Base-by-base conservation (phyloP, 164 flowering plant genomes). In the Cinnamomum micranthum region DNA sequence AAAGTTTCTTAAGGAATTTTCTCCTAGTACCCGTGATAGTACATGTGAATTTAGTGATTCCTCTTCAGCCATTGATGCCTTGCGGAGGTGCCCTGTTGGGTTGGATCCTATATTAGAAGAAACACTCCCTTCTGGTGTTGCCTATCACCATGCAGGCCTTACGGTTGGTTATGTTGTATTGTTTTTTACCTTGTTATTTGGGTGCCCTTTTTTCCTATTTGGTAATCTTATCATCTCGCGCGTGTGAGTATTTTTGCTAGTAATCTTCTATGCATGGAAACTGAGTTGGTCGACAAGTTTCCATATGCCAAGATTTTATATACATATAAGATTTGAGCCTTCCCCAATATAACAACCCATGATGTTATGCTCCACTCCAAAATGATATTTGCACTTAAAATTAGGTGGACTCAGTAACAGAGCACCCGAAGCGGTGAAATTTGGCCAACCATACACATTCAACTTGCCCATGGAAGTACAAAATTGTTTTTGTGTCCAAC, bases 141-240 rank as follows among this genome's bases (percentile, higher is more conserved):
- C 99, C 65, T 95, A 91, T 84, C 98, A 93, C 84, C 99, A 95
- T 88, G 99, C 97, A 82, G 98, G 99, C 63, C 97, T 95, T 55
- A 95, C 98, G 80, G 99, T 95, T 88, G 74, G 72, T 31, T 31
- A 31, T 31, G 71, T 68, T 22, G 68, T 6, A 7, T 9, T 7
- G 47, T 41, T 31, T 6, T 41, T 41, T 63, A 55, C 47, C 59
- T 71, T 55, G 67, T 73, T 22, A 23, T 25, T 22, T 41, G 25
- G 31, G 55, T 41, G 65, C 20, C 71, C 31, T 62, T 67, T 50
- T 27, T 83, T 63, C 50, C 47, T 73, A 2, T 76, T 17, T 28
- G 31, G 47, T 50, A 13, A 9, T n/a, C 2, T 23, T 19, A 68
- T 9, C 60, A 17, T 64, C 19, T 17, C n/a, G 12, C 17, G 14